These are phyloP conservation scores for Flagelloscypha sp. DNA, from an alignment of 768 basidiomycete genomes.

Conservation along the genomic window DNA sequence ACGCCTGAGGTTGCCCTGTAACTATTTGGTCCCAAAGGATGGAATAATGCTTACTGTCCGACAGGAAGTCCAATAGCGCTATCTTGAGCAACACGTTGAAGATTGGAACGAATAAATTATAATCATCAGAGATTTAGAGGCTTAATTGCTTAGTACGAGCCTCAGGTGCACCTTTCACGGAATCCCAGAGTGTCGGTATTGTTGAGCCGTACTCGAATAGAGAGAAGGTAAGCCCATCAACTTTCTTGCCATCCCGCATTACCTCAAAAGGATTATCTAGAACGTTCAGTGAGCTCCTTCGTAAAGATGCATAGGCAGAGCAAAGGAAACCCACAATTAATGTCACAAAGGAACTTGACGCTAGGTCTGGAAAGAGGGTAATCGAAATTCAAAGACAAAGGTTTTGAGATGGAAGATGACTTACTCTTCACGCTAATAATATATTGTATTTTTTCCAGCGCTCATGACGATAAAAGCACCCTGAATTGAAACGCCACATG, in stretches of 20 bases:
- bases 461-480: slow-evolving; percentile 57
- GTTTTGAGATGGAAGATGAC: neutral
- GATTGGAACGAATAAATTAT: slow-evolving; percentile 46
- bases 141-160: neutral
- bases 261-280: slow-evolving; percentile 53
- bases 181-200: slow-evolving; percentile 52
- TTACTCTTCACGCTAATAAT: slow-evolving; percentile 39
- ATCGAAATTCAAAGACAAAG: neutral
- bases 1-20: too few relatives aligned
- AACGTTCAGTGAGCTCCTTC: too few relatives aligned
- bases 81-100: slow-evolving; percentile 35
- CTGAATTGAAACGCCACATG: slow-evolving; percentile 72
- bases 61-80: slow-evolving; percentile 52
- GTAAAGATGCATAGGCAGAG: too few relatives aligned
- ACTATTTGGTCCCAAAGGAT: too few relatives aligned
- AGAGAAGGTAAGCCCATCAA: slow-evolving; percentile 55
- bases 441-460: slow-evolving; percentile 48
- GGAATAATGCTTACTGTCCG: too few relatives aligned
- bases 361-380: slow-evolving; percentile 38
- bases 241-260: slow-evolving; percentile 52
- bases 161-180: slow-evolving; percentile 38
- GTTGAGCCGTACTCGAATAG: slow-evolving; percentile 52
- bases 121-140: slow-evolving; percentile 12
- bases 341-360: slow-evolving; percentile 52
- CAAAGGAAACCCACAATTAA: too few relatives aligned